Base-by-base conservation (phyloP, 164 flowering plant species). In the Akebia trifoliata region DNA sequence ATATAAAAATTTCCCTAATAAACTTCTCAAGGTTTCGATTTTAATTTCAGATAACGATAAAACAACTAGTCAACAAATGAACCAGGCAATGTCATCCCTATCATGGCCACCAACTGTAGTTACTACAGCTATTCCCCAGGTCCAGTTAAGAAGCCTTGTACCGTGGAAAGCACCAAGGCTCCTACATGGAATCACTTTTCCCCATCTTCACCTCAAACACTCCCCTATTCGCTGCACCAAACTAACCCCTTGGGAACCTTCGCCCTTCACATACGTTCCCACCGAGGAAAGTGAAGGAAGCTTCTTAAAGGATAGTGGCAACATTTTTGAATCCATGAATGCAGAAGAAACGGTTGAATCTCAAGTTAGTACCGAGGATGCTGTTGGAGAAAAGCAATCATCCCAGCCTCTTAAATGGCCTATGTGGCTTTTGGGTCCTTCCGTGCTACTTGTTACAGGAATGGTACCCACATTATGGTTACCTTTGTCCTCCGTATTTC, bases 361-460 rank as follows among this genome's bases (percentile, higher is more conserved):
- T 48, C 29, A 63, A 22, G 39, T 32, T 50, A 21, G 48, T 1
- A 59, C 61, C 1, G 44, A 56, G 22, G 69, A 61, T 12, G 25
- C n/a, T 17, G 36, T 56, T 30, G 22, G 17, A 9, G 69, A 66
- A 4, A 38, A 57, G 8, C 67, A 59, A 49, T 50, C 80, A 53
- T 22, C 52, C 45, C 80, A 75, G 63, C 67, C 75, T 53, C 73
- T 82, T 35, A 84, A 77, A 73, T 83, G 87, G 94, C 90, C 95
- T 10, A 61, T 91, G 79, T 91, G 96, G 96, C 74, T 91, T 68
- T 66, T 91, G 57, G 96, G 98, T 54, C 98, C 96, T 59, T 68
- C 76, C 10, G 38, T 88, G 59, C 74, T 91, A 60, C 81, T 91
- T 10, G 67, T 54, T 14, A 91, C 98, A 5, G 95, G 98, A 56